Base-by-base conservation (phyloP, 805 yeast genomes). In the Lipomyces chichibuensis region DNA sequence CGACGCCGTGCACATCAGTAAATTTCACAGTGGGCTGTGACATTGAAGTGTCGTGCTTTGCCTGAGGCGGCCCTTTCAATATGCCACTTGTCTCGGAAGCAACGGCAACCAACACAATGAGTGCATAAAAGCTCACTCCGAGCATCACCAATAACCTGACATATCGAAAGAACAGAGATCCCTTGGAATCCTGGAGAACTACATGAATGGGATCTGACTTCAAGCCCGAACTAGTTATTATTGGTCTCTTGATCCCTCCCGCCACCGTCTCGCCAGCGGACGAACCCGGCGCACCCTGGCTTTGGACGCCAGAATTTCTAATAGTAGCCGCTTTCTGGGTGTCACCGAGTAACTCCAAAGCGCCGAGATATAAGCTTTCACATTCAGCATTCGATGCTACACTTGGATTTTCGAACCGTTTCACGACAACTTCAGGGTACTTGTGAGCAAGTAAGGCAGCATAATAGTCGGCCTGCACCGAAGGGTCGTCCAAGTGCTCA, bases 341-440 rank as follows among this genome's bases (percentile, higher is more conserved):
- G 73, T 91, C 88, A 53, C 97, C 97, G 69, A 67, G 53, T n/a
- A 32, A 62, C 52, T 71, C 86, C 73, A 95, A 81, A 1, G 98
- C 98, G 69, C 89, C 91, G 66, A 87, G 81, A 77, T 95, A 95
- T 51, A 90, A 81, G 69, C 84, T 84, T 62, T 92, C 87, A 80
- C 98, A 90, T 70, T 90, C 96, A 2, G 86, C 84, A 65, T 90
- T 88, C 13, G 88, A 81, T 9, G 97, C 95, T 63, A 95, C 91
- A n/a, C 97, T 97, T 0, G 95, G 90, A 8, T 96, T 90, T 77
- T 96, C 98, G 77, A 85, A 96, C 67, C 99, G 85, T 65, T 95
- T 89, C n/a, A 94, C 92, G 6, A 95, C 97, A 63, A 94, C 88
- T 74, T 92, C 97, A n/a, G 99, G 98, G 76, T 92, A 95, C 79